A percentile compares a stretch with the other conserved stretches of the same genome.
phyloP scores from a whole-genome alignment of 306 rosid species.

The Macrotyloma uniflorum region DNA sequence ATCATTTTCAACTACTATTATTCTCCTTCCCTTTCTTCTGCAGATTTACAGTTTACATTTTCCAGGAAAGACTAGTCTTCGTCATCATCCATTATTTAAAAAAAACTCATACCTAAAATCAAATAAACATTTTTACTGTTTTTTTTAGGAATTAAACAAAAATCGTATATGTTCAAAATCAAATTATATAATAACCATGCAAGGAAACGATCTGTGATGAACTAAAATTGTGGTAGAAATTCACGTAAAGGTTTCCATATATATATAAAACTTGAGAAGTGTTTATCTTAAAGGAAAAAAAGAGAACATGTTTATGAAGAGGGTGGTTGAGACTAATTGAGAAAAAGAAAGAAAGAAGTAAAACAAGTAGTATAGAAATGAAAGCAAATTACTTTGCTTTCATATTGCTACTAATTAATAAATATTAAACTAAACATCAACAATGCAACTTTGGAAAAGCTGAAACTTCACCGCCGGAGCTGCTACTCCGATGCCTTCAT shows the following conservation, averaged over 20 bases:
- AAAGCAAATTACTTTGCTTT: constrained; percentile 32
- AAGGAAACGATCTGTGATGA: not conserved
- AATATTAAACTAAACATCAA: constrained; percentile 51
- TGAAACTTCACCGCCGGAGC: constrained; percentile 54
- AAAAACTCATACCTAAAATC: not conserved
- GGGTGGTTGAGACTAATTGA: not conserved
- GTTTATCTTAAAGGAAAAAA: not conserved
- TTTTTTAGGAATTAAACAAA: not conserved
- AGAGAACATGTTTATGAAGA: not conserved
- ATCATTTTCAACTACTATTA: not conserved
- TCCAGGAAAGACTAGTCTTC: not conserved
- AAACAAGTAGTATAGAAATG: not conserved
- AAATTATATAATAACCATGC: not conserved
- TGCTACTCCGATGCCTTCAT: not conserved
- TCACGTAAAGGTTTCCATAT: not conserved
- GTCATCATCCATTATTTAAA: not conserved
- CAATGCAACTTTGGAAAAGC: constrained; percentile 57
- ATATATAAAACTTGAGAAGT: not conserved
- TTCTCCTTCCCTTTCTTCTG: not conserved
- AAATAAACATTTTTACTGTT: not conserved
- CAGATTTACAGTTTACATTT: not conserved
- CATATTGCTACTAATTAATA: not conserved
- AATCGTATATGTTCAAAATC: not conserved
- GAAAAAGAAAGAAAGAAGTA: not conserved
- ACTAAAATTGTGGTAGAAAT: not conserved